Conservation (phyloP, 1,284 basidiomycete genomes). For the Irpex rosettiformis region DNA sequence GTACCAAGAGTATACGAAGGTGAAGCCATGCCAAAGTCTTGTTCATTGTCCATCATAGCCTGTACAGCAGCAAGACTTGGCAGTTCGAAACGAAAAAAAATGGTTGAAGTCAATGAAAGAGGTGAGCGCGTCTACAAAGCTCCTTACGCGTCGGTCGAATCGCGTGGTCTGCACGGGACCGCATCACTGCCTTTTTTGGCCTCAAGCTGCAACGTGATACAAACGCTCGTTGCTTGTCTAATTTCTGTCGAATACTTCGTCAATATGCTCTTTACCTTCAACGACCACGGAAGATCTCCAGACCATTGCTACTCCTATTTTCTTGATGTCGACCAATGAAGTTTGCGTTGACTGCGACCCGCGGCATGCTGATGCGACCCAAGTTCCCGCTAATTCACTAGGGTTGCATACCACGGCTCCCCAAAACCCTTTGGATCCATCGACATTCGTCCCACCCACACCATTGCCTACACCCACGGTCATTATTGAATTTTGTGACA, state of each 20-base stretch:
- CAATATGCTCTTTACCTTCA: background rate
- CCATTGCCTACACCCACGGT: constrained; percentile 45
- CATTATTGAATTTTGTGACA: constrained; percentile 83
- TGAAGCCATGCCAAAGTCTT: constrained; percentile 24
- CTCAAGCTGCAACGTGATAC: background rate
- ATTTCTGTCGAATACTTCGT: background rate
- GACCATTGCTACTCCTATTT: background rate
- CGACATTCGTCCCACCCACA: constrained; percentile 58
- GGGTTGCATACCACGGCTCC: background rate
- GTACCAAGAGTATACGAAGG: constrained; percentile 17
- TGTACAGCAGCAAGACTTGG: no score
- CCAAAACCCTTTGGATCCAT: constrained; percentile 41
- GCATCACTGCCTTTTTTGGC: no score
- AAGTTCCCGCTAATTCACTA: constrained; percentile 3
- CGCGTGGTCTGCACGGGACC: background rate
- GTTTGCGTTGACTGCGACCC: constrained; percentile 23
- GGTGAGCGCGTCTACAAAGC: background rate
- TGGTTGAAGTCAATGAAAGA: background rate
- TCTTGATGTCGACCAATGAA: constrained; percentile 19
- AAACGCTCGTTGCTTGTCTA: background rate
- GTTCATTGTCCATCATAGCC: constrained; percentile 22
- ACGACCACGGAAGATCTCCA: no score
- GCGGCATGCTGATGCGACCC: background rate
- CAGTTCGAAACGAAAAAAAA: no score
- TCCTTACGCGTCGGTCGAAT: no score